Conservation (phyloP, 2,329 filamentous ascomycete genomes). For the Zasmidium citrigriseum region DNA sequence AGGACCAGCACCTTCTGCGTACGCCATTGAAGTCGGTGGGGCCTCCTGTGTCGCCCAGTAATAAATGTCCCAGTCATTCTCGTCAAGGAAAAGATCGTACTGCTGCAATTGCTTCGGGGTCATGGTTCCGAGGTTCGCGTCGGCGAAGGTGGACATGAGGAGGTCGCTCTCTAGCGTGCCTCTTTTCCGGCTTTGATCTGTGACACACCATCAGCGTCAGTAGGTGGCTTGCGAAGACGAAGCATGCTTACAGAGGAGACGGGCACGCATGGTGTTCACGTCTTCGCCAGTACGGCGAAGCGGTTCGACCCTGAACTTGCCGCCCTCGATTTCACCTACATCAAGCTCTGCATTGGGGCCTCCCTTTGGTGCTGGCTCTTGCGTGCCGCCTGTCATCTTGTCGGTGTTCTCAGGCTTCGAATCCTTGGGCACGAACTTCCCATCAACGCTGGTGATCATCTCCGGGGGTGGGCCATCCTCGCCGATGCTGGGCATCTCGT, state of each 20-base stretch:
- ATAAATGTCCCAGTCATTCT: conserved; percentile 99
- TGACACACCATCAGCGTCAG: conserved; percentile 30
- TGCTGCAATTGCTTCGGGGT: conserved; percentile 70
- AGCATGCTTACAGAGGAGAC: conserved; percentile 67
- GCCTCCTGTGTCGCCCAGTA: conserved; percentile 96
- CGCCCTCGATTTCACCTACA: conserved; percentile 85
- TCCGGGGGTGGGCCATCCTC: conserved; percentile 60
- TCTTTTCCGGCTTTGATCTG: conserved; percentile 95
- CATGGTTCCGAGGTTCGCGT: conserved; percentile 75
- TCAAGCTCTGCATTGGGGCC: conserved; percentile 66
- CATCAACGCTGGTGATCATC: conserved; percentile 58
- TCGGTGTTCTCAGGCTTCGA: conserved; percentile 63
- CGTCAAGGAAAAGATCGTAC: conserved; percentile 92
- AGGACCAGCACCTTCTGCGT: conserved; percentile 54
- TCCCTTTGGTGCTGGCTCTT: conserved; percentile 49
- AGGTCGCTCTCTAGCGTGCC: conserved; percentile 96
- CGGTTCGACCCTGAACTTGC: conserved; percentile 86
- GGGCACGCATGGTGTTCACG: conserved; percentile 79
- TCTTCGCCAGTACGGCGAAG: conserved; percentile 82
- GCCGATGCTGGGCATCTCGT: conserved; percentile 63
- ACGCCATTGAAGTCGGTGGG: conserved; percentile 58
- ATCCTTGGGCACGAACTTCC: conserved; percentile 60
- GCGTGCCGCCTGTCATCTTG: conserved; percentile 65
- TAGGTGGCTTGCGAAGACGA: conserved; percentile 11
- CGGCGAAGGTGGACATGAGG: conserved; percentile 91